Percentiles rank a stretch among this genome's conserved stretches.
Conservation (phyloP, 2,329 filamentous ascomycete genomes). For the Sporothrix sp. region DNA sequence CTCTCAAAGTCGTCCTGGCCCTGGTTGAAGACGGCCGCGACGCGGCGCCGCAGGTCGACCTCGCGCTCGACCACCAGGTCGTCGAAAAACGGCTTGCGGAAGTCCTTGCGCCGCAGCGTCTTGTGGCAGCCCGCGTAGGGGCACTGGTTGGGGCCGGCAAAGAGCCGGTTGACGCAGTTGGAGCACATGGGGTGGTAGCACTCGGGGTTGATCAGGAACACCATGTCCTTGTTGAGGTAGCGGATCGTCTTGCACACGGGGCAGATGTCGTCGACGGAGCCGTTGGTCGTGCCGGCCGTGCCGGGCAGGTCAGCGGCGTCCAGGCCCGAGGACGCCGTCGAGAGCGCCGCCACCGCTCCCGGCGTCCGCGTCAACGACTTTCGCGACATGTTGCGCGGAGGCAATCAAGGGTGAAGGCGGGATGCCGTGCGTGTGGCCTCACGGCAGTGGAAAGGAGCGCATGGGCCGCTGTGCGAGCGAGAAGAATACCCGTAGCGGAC, state of each 20-base stretch:
- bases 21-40: conserved; percentile 76
- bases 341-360: not conserved
- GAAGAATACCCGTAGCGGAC: too few relatives aligned
- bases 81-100: conserved; percentile 80
- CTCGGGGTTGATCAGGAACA: conserved; percentile 93
- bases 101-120: conserved; percentile 75
- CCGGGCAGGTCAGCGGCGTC: conserved; percentile 1
- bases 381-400: not conserved
- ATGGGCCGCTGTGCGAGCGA: not conserved
- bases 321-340: not conserved
- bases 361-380: not conserved
- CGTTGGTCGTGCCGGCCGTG: conserved; percentile 12
- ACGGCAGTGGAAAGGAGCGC: not conserved
- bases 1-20: conserved; percentile 84
- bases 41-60: conserved; percentile 77
- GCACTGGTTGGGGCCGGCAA: conserved; percentile 85
- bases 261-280: conserved; percentile 57
- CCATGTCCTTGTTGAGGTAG: conserved; percentile 89
- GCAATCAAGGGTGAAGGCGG: not conserved
- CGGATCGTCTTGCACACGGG: conserved; percentile 95
- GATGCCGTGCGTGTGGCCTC: not conserved
- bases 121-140: conserved; percentile 81
- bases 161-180: conserved; percentile 89
- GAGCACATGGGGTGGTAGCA: conserved; percentile 99
- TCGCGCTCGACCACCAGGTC: conserved; percentile 84